Base-by-base conservation (phyloP, 2,329 filamentous ascomycete genomes). In the Aspergillus sclerotialis region DNA sequence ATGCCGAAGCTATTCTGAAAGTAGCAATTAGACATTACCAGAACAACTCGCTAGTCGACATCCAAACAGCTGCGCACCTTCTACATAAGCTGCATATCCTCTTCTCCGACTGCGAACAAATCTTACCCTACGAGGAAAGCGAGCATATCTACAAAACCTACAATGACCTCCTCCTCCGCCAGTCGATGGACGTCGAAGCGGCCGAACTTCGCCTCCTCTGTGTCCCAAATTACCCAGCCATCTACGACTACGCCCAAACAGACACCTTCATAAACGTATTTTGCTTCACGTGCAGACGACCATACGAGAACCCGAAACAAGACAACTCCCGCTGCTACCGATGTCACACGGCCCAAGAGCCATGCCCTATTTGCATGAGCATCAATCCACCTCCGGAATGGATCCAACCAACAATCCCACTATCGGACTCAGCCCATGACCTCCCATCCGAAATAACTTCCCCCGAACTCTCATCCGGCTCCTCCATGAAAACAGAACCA, bases 121-220 rank as follows among this genome's bases (percentile, higher is more conserved):
- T 66, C 13, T 46, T 65, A 28, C 60, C 61, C 2, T 58, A 56
- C 23, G 50, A 60, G 33, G 72, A 78, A 46, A 63, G 72, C 31
- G 74, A 78, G 49, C 60, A 64, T 29, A 71, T 78, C 27, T 66
- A 78, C 27, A 63, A 68, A 26, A 61, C 68, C 3, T 80, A 80
- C 51, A 73, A 80, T 52, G 67, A 70, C 32, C 72, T 74, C 36
- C 61, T 81, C 8, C 42, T 64, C 17, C 56, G 61, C 21, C 61
- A 65, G 30, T 58, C 55, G n/a, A 63, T 65, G 60, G 58, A 61
- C 29, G 39, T 64, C 11, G 61, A 64, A 42, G 75, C 76, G 4
- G 72, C 74, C 7, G 64, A 71, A 21, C 56, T 81, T n/a, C 72
- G 77, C 16, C 65, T 69, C 28, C 57, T 74, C 24, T 65, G 69